A percentile compares a stretch with the other conserved stretches of the same genome.
Conservation (phyloP, 805 yeast species). For the Candida ulmi region DNA sequence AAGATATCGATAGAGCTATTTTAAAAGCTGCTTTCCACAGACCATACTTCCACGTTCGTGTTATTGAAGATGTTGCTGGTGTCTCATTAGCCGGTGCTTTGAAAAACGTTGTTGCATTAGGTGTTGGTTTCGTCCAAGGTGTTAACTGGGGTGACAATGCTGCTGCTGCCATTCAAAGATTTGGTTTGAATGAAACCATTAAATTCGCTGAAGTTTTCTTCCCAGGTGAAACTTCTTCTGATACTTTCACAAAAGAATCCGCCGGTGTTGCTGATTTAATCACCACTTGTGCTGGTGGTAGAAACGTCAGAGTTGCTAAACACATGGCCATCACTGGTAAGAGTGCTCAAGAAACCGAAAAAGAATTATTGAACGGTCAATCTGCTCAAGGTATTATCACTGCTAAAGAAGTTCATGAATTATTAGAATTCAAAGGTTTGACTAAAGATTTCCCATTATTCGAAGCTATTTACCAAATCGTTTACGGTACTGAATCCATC, state of each 20-base stretch:
- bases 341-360: conserved; percentile 77
- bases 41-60: conserved; percentile 96
- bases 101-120: conserved; percentile 92
- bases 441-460: conserved; percentile 65
- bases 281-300: conserved; percentile 96
- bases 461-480: conserved; percentile 70
- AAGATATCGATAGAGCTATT: conserved; percentile 57
- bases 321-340: conserved; percentile 78
- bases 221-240: conserved; percentile 39
- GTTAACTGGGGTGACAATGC: conserved; percentile 99
- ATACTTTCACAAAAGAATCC: conserved; percentile 86
- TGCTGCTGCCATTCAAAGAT: conserved; percentile 94
- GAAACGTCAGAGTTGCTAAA: conserved; percentile 89
- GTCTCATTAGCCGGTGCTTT: conserved; percentile 95
- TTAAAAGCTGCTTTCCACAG: conserved; percentile 89
- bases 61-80: conserved; percentile 90
- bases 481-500: conserved; percentile 69
- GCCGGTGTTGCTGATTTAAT: conserved; percentile 98
- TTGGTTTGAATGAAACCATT: conserved; percentile 87
- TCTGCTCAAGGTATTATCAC: conserved; percentile 95
- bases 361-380: conserved; percentile 86
- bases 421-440: conserved; percentile 20
- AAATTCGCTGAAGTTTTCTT: conserved; percentile 78
- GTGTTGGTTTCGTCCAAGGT: conserved; percentile 97
- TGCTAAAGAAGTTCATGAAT: conserved; percentile 84